Evolutionary conservation across 2,329 filamentous ascomycete species (phyloP), one percentile per base, ranked within the genome.

Genomic region (Neofusicoccum kwambonambiense): DNA sequence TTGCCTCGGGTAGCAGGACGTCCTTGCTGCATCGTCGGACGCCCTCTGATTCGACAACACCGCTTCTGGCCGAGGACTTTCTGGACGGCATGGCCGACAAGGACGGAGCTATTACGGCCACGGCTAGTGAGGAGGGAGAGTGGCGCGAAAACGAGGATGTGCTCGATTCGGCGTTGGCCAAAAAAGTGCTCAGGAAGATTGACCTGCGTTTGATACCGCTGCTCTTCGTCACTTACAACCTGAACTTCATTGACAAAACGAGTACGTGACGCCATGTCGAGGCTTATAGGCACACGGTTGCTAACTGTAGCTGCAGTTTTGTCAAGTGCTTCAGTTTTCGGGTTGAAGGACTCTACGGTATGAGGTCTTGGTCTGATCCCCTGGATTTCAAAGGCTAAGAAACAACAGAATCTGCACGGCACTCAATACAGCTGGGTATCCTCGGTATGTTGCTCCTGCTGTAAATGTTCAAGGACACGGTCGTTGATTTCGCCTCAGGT

Each of bases 181-280:
- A 60, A n/a, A 31, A 31, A 22, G 79, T 86, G 3, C 65, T 87
- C 58, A 76, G 80, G 31, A 87, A 87, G 72, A 87, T 88, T 65
- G 86, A 88, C 70, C 75, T 74, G 67, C 76, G 76, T 12, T 75
- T 88, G 9, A 81, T 88, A 4, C 84, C 86, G 0, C 74, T 88
- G 11, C 73, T 88, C 9, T 87, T 87, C 66, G 68, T 83, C 47
- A 86, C 83, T 0, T 88, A 88, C 69, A 83, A 83, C 76, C 72
- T 88, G 67, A 86, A 86, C 69, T 87, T 87, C 65, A 85, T 88
- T 79, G 86, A 88, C 72, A 88, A 88, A 70, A 82, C 81, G 0
- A 71, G 27, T 31, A 31, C 4, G 27, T 7, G 6, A 7, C 27
- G 27, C 5, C 27, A 5, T 31, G 1, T 7, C 4, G 4, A 31